These are phyloP conservation scores for Panaeolus cyanescens DNA, from an alignment of 768 basidiomycete species.

Conservation along the genomic window DNA sequence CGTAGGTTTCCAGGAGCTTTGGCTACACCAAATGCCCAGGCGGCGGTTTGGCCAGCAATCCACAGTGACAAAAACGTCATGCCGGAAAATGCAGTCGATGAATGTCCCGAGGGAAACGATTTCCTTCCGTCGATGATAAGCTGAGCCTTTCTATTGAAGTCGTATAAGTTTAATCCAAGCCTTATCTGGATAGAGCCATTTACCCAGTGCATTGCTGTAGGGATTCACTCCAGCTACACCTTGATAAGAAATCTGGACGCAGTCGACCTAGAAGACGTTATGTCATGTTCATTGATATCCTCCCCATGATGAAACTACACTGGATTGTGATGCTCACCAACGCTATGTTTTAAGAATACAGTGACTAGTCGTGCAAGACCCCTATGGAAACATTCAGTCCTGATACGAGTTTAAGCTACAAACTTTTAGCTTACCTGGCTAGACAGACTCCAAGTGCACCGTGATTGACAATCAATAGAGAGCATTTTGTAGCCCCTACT, in stretches of 20 bases:
- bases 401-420: background rate
- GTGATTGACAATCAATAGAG: conserved; percentile 58
- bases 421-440: conserved; percentile 29
- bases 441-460: conserved; percentile 52
- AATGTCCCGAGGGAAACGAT: conserved; percentile 74
- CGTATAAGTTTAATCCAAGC: background rate
- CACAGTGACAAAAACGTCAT: conserved; percentile 66
- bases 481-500: conserved; percentile 41
- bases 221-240: conserved; percentile 60
- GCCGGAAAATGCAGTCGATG: conserved; percentile 64
- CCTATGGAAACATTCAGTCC: conserved; percentile 25
- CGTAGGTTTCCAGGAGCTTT: conserved; percentile 34
- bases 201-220: conserved; percentile 59
- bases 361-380: conserved; percentile 51
- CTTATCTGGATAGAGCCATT: conserved; percentile 5
- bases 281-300: background rate
- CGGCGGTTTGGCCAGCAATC: conserved; percentile 65
- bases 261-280: conserved; percentile 41
- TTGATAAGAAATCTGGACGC: conserved; percentile 66
- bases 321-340: conserved; percentile 40
- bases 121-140: conserved; percentile 50
- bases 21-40: conserved; percentile 51
- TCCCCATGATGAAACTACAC: background rate
- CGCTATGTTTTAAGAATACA: conserved; percentile 53
- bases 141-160: conserved; percentile 29